Evolutionary conservation across 305 asterid genomes (phyloP), one percentile per base, ranked within the genome.

Genomic region (Rubia tinctorum): DNA sequence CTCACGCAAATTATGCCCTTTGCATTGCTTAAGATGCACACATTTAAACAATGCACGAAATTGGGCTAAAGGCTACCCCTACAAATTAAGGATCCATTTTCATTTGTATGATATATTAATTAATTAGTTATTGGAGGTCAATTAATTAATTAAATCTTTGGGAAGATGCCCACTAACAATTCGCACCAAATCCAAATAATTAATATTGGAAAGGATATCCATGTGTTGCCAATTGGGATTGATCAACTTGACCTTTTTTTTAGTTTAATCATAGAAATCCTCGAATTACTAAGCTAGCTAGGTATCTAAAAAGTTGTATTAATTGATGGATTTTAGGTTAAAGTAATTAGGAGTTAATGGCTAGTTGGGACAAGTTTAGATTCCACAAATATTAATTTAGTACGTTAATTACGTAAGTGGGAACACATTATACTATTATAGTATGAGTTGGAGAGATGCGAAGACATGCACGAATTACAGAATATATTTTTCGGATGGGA

Each of bases 131-230:
- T 42, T 27, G 53, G 43, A 4, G 13, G 22, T 53, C n/a, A 18
- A 53, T 53, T 18, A 18, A 18, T 18, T 53, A 53, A 1, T 0
- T 18, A 7, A 9, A 3, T 25, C 53, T 72, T 74, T 71, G 79
- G 74, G 56, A 68, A 85, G 91, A 86, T 88, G 81, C 89, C 89
- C 88, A 80, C 80, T 78, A 55, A 68, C 44, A 53, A 64, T 62
- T 77, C 56, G 76, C 75, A 62, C 11, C 75, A 76, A 69, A 58
- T 71, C 71, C 45, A 69, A 42, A 15, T 23, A 65, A 64, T 34
- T 34, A 63, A 64, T 64, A 34, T 34, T 68, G 67, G 30, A 70
- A 14, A 66, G 82, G 75, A 81, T 84, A 82, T 82, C 83, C 84
- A 73, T 65, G 78, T 79, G 79, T 68, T 42, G 65, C 85, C 85